These are phyloP conservation scores for Rusavskia elegans DNA, from an alignment of 495 filamentous ascomycete species.

Conservation along the genomic window DNA sequence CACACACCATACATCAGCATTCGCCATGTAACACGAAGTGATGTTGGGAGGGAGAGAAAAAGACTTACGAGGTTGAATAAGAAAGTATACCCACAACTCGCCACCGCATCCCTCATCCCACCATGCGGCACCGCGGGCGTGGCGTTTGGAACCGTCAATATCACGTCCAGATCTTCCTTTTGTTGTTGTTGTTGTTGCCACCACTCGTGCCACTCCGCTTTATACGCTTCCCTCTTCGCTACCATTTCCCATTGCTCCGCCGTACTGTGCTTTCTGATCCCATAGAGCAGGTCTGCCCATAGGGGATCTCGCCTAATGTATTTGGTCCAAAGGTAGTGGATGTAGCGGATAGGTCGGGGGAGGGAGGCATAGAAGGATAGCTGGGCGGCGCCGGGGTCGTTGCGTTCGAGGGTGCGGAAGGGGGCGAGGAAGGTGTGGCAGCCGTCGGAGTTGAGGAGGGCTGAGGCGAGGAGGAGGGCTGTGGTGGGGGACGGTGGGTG, in stretches of 20 bases:
- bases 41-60: neutral
- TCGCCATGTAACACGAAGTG: too few relatives aligned
- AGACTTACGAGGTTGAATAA: constrained; percentile 67
- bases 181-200: constrained; percentile 31
- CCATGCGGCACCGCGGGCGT: constrained; percentile 80
- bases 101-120: constrained; percentile 74
- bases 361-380: constrained; percentile 59
- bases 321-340: constrained; percentile 81
- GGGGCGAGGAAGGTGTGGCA: constrained; percentile 68
- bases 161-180: constrained; percentile 51
- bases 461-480: constrained; percentile 63
- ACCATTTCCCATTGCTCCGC: constrained; percentile 73
- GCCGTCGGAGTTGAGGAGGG: constrained; percentile 77
- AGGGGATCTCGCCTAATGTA: constrained; percentile 60
- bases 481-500: constrained; percentile 52
- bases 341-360: constrained; percentile 56
- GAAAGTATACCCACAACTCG: constrained; percentile 88
- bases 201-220: constrained; percentile 65
- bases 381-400: constrained; percentile 64
- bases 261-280: constrained; percentile 54
- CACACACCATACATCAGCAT: neutral
- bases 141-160: constrained; percentile 75
- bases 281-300: constrained; percentile 60
- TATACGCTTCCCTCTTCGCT: constrained; percentile 58
- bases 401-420: constrained; percentile 60